Base-by-base conservation (phyloP, 768 basidiomycete genomes). In the Paxillus ammoniavirescens region DNA sequence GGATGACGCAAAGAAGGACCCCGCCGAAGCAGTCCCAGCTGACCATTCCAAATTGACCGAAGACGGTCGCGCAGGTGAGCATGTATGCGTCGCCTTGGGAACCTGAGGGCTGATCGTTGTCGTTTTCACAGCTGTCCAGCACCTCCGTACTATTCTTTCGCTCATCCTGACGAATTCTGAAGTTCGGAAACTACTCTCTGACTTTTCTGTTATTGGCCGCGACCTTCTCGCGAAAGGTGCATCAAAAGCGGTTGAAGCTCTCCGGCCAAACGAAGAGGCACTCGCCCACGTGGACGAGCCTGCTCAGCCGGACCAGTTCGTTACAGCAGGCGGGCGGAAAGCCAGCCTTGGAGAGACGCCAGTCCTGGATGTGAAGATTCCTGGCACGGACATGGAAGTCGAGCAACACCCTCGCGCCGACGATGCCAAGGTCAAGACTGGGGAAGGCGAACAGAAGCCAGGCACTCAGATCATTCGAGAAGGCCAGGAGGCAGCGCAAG, bases 131-230 rank as follows among this genome's bases (percentile, higher is more conserved):
- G 93, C 93, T 18, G 82, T 89, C 43, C 79, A 80, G 51, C 92
- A 98, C 71, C 82, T 98, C 14, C 91, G 94, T 59, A 94, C 93
- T 0, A 81, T 99, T 44, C 77, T 91, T 55, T 82, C 82, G 41
- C 86, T 98, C 62, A 77, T 98, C 63, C 77, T 93, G 57, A 96
- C 95, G 66, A 99, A 99, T 74, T 87, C 90, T 0, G 91, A 96
- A 73, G 87, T 90, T 30, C 87, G 93, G 63, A 96, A 97, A 68
- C 84, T 97, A 28, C 72, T 95, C 49, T 80, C 83, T 2, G 91
- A 93, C 70, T 85, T 89, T 58, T 80, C 82, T 9, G 68, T 86
- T 53, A 84, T 92, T 46, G 89, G 90, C 0, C 86, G 92, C 40
- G 93, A 96, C 68, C 76, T 97, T 50, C 83, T 96, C 56, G 83